phyloP scores from a whole-genome alignment of 1,284 basidiomycete genomes.

The Chondrostereum purpureum region DNA sequence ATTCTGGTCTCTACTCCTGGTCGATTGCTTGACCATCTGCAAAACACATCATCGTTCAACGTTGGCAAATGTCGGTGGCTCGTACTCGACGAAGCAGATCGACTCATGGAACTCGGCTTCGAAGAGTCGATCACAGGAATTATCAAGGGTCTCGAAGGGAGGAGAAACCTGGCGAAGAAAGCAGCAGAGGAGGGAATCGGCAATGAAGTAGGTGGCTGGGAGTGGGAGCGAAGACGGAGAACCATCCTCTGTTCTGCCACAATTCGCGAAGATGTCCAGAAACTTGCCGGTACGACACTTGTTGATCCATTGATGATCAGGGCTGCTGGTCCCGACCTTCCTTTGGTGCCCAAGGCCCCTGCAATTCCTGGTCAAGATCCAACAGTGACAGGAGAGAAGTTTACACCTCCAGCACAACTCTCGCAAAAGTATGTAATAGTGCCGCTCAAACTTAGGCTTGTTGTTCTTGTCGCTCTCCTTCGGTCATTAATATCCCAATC shows the following conservation, averaged over 20 bases:
- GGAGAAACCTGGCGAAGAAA: conserved; percentile 65
- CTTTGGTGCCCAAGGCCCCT: conserved; percentile 13
- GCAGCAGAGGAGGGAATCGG: conserved; percentile 68
- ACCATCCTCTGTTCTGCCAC: conserved; percentile 97
- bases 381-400: conserved; percentile 43
- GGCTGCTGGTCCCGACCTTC: conserved; percentile 44
- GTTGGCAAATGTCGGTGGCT: conserved; percentile 94
- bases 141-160: conserved; percentile 77
- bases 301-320: conserved; percentile 70
- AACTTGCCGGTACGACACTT: conserved; percentile 81
- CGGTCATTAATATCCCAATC: conserved; percentile 67
- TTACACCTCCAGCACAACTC: conserved; percentile 93
- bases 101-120: conserved; percentile 96
- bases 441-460: conserved; percentile 89
- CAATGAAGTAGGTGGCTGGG: conserved; percentile 77
- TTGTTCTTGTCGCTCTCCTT: conserved; percentile 83
- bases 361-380: conserved; percentile 11
- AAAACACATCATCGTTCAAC: conserved; percentile 89
- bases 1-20: conserved; percentile 96
- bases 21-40: conserved; percentile 88
- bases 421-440: conserved; percentile 91
- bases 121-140: conserved; percentile 89
- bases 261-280: conserved; percentile 91
- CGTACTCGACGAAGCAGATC: conserved; percentile 95
- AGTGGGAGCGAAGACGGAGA: conserved; percentile 71